A percentile compares a stretch with the other conserved stretches of the same genome.
Evolutionary conservation across 2,329 filamentous ascomycete genomes (phyloP).

Genomic region (Pestalotiopsis fici): DNA sequence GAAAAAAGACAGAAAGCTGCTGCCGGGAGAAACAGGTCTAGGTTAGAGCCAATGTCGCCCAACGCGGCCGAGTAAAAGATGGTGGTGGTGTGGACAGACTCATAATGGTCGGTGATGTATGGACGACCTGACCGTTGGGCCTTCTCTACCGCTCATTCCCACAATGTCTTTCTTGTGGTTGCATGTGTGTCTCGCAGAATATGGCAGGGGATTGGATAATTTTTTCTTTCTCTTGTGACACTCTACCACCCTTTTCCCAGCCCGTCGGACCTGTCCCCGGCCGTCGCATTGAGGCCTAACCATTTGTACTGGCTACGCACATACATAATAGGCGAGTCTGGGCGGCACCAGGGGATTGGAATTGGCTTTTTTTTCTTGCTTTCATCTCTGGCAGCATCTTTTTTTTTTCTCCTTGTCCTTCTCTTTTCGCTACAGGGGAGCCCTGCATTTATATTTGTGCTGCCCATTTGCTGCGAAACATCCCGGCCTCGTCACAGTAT

Average conservation of each 20-base stretch:
- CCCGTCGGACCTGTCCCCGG: background rate
- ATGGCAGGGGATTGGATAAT: background rate
- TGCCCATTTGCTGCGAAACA: background rate
- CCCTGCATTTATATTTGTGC: background rate
- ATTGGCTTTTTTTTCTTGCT: background rate
- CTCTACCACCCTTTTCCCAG: background rate
- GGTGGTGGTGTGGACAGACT: background rate
- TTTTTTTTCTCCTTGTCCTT: background rate
- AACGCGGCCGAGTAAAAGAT: background rate
- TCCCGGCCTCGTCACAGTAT: background rate
- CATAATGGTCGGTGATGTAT: background rate
- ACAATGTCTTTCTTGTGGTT: too few relatives aligned
- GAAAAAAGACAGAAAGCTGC: background rate
- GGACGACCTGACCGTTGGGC: background rate
- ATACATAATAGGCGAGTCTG: background rate
- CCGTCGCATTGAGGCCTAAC: background rate
- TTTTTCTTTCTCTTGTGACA: background rate
- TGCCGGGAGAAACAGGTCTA: background rate
- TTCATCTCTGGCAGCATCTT: background rate
- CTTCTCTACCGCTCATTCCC: too few relatives aligned
- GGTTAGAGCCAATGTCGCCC: background rate
- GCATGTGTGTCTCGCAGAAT: background rate
- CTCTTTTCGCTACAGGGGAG: too few relatives aligned
- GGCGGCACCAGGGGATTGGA: background rate
- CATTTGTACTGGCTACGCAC: background rate